These are phyloP conservation scores for Prunus fruticosa DNA, from an alignment of 306 rosid species.

Conservation along the genomic window DNA sequence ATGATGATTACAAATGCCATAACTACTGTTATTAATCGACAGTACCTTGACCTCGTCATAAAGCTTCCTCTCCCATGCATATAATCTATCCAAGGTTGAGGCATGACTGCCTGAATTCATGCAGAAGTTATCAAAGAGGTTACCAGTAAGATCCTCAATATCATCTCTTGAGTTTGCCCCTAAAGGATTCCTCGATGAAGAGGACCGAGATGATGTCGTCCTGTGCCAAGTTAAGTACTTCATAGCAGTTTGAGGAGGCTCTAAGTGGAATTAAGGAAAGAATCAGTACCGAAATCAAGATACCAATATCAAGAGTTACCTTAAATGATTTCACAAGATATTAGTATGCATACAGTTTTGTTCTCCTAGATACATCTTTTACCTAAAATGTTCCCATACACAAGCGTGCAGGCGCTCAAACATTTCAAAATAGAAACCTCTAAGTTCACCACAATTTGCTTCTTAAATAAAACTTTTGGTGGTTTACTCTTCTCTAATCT, in stretches of 20 bases:
- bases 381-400: background rate
- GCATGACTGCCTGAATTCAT: slow-evolving; percentile 95
- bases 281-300: slow-evolving; percentile 23
- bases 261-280: slow-evolving; percentile 31
- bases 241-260: slow-evolving; percentile 59
- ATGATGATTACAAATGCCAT: background rate
- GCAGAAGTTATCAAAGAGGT: slow-evolving; percentile 63
- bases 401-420: background rate
- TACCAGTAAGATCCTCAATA: slow-evolving; percentile 46
- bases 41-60: slow-evolving; percentile 97
- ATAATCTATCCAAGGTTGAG: slow-evolving; percentile 92
- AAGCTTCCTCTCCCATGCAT: slow-evolving; percentile 98
- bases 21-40: slow-evolving; percentile 12
- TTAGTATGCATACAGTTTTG: background rate
- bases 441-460: background rate
- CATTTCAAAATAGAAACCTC: background rate
- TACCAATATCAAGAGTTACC: slow-evolving; percentile 1
- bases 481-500: background rate
- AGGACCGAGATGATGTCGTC: slow-evolving; percentile 77
- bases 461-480: background rate
- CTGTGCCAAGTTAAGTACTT: slow-evolving; percentile 93
- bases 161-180: slow-evolving; percentile 67
- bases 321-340: background rate
- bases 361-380: background rate
- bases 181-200: slow-evolving; percentile 80